Percentiles rank a stretch among this genome's conserved stretches.
Conservation (phyloP, 371 early-diverging fungal genomes). For the Mucor indicus region DNA sequence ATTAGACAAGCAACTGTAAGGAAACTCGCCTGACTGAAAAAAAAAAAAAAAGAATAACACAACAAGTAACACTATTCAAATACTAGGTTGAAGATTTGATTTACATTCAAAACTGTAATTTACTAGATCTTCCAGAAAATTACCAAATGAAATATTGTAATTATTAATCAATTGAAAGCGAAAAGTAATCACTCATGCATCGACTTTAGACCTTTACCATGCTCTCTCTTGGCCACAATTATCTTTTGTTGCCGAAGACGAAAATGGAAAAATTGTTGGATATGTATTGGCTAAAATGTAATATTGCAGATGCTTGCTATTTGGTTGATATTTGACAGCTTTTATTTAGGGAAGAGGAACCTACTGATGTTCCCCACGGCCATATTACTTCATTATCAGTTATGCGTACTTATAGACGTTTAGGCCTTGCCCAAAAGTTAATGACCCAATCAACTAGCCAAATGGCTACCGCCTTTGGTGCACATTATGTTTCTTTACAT, state of each 20-base stretch:
- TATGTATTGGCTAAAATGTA: constrained; percentile 97
- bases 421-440: constrained; percentile 93
- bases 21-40: no score
- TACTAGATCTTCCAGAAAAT: constrained; percentile 95
- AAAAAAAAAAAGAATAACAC: no score
- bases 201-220: constrained; percentile 78
- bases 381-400: constrained; percentile 97
- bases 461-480: constrained; percentile 86
- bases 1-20: constrained; percentile 68
- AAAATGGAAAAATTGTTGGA: constrained; percentile 87
- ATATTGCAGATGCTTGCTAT: background rate
- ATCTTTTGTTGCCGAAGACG: constrained; percentile 92
- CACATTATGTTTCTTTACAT: constrained; percentile 86
- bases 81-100: constrained; percentile 63
- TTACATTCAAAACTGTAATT: constrained; percentile 90
- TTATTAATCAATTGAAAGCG: constrained; percentile 1
- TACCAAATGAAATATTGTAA: constrained; percentile 96
- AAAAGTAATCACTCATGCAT: background rate
- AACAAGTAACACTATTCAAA: no score
- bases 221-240: constrained; percentile 93
- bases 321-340: no score
- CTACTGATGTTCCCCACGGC: constrained; percentile 70
- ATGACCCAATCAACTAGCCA: constrained; percentile 89
- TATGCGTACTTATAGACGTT: constrained; percentile 88
- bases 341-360: background rate